Evolutionary conservation across 306 rosid species (phyloP).

Genomic region (Quercus robur): DNA sequence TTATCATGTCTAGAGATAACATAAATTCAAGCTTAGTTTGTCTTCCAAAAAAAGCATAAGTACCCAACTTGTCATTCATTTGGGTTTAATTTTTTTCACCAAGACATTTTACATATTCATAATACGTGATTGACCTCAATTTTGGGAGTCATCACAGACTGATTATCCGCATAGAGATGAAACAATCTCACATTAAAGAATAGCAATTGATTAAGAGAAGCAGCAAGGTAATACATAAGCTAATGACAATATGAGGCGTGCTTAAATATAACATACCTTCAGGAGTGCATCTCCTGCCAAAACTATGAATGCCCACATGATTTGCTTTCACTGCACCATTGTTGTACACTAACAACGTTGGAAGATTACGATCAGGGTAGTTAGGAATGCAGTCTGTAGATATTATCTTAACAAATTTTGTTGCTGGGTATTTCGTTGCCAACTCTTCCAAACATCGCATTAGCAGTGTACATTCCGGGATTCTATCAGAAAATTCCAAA

Average conservation of each 20-base stretch:
- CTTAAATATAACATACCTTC: conserved; percentile 60
- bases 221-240: conserved; percentile 2
- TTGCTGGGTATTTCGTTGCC: conserved; percentile 75
- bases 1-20: neutral
- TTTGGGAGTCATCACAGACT: neutral
- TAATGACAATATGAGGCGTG: neutral
- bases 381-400: conserved; percentile 97
- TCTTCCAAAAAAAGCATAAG: neutral
- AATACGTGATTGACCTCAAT: neutral
- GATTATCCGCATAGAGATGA: neutral
- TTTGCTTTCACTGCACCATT: conserved; percentile 91
- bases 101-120: neutral
- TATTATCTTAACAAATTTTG: conserved; percentile 92
- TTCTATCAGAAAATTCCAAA: conserved; percentile 32
- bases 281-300: conserved; percentile 88
- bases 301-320: conserved; percentile 68
- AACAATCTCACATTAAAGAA: neutral
- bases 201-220: neutral
- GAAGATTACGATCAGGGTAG: conserved; percentile 84
- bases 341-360: conserved; percentile 87
- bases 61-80: neutral
- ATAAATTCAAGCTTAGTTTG: neutral
- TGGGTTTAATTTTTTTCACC: neutral
- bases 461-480: conserved; percentile 74
- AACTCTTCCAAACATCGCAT: conserved; percentile 87